Evolutionary conservation across 495 filamentous ascomycete genomes (phyloP).

Genomic region (Astrocystis sublimbata): DNA sequence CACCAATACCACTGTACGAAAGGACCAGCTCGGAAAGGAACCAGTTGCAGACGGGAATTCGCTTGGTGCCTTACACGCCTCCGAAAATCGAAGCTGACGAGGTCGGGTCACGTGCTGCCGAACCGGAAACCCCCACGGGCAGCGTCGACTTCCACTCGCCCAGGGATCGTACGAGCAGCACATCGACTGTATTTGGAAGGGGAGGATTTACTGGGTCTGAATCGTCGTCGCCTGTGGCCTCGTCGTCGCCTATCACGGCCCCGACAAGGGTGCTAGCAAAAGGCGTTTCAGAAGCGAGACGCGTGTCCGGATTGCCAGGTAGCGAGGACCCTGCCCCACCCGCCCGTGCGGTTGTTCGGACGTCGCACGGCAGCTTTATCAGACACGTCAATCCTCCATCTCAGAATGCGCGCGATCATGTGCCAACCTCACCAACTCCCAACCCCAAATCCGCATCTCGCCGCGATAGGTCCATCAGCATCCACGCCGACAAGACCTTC

Average conservation of each 20-base stretch:
- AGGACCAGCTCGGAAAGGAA: constrained; percentile 58
- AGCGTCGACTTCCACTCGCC: constrained; percentile 13
- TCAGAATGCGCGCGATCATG: constrained; percentile 27
- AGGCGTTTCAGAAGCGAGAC: constrained; percentile 51
- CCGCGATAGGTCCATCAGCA: constrained; percentile 40
- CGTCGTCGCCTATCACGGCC: constrained; percentile 32
- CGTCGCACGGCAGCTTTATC: constrained; percentile 33
- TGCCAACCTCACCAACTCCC: constrained; percentile 14
- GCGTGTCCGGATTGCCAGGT: constrained; percentile 37
- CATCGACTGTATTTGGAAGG: constrained; percentile 22
- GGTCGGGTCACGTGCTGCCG: constrained; percentile 18
- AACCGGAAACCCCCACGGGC: constrained; percentile 14
- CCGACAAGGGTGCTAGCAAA: constrained; percentile 42
- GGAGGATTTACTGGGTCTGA: constrained; percentile 37
- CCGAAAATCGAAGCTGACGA: constrained; percentile 39
- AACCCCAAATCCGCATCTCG: constrained; percentile 37
- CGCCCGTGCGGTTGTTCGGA: constrained; percentile 31
- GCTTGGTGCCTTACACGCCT: constrained; percentile 56
- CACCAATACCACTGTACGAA: constrained; percentile 56
- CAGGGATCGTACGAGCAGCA: constrained; percentile 19
- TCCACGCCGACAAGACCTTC: constrained; percentile 53
- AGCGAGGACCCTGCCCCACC: constrained; percentile 39
- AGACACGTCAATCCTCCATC: constrained; percentile 31
- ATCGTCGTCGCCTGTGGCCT: constrained; percentile 38
- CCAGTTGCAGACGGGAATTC: constrained; percentile 47